A percentile compares a stretch with the other conserved stretches of the same genome.
Conservation (phyloP, 2,329 filamentous ascomycete genomes). For the Hypoxylon rubiginosum region DNA sequence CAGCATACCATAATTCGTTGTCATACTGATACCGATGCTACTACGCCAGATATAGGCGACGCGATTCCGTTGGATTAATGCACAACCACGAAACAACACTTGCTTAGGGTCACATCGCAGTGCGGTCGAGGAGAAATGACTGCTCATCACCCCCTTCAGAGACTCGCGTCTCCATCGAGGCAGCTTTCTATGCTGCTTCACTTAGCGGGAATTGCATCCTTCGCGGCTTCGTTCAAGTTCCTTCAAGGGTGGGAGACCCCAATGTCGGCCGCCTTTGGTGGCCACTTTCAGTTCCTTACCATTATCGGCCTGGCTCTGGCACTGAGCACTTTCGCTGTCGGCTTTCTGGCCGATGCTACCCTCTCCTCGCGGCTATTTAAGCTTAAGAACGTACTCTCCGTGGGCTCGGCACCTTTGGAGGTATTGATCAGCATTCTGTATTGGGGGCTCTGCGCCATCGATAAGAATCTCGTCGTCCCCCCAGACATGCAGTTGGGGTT, state of each 20-base stretch:
- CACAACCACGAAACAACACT: background rate
- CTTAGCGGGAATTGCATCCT: slow-evolving; percentile 65
- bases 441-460: slow-evolving; percentile 75
- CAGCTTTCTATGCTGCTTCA: slow-evolving; percentile 74
- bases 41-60: background rate
- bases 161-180: slow-evolving; percentile 74
- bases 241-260: slow-evolving; percentile 63
- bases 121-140: slow-evolving; percentile 52
- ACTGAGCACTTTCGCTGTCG: slow-evolving; percentile 71
- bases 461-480: slow-evolving; percentile 65
- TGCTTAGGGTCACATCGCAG: background rate
- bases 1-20: background rate
- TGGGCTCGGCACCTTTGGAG: slow-evolving; percentile 77
- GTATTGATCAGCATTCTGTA: slow-evolving; percentile 79
- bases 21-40: slow-evolving; percentile 6
- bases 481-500: slow-evolving; percentile 69
- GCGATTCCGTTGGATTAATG: background rate
- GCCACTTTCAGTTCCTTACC: slow-evolving; percentile 79
- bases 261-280: slow-evolving; percentile 72
- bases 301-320: slow-evolving; percentile 77
- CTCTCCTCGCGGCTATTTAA: slow-evolving; percentile 70
- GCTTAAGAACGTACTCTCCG: slow-evolving; percentile 75
- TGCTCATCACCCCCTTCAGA: slow-evolving; percentile 75
- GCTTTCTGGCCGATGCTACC: slow-evolving; percentile 74
- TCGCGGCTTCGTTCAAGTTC: slow-evolving; percentile 67